Evolutionary conservation across 345 rosid genomes (phyloP).

Genomic region (Lepidium didymum): DNA sequence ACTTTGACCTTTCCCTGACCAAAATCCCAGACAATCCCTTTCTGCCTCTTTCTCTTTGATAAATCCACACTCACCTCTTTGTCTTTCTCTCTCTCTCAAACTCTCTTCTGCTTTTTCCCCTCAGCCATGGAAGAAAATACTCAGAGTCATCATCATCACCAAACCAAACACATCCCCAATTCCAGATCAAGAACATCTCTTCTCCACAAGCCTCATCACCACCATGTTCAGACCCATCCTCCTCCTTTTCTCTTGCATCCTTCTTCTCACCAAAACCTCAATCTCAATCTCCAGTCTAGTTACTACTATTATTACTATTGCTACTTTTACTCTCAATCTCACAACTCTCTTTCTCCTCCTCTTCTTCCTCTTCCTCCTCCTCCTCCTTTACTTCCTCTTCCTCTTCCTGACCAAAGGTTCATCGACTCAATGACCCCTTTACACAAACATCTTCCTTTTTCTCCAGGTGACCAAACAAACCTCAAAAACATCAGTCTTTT

Average conservation of each 20-base stretch:
- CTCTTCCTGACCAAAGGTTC: constrained; percentile 36
- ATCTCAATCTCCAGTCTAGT: constrained; percentile 12
- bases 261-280: constrained; percentile 13
- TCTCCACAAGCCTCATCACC: constrained; percentile 35
- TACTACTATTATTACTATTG: constrained; percentile 37
- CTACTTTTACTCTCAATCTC: constrained; percentile 51
- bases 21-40: constrained; percentile 24
- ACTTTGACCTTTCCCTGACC: constrained; percentile 31
- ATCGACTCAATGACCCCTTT: constrained; percentile 44
- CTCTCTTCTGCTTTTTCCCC: constrained; percentile 4
- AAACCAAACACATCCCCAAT: constrained; percentile 12
- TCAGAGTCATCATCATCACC: constrained; percentile 9
- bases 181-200: constrained; percentile 34
- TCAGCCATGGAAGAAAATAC: constrained; percentile 58
- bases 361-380: constrained; percentile 63
- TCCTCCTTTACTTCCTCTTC: constrained; percentile 42
- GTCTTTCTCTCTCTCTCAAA: constrained; percentile 15
- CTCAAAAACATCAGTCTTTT: background rate
- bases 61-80: constrained; percentile 16
- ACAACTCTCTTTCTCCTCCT: constrained; percentile 48
- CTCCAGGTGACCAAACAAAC: constrained; percentile 33
- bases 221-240: constrained; percentile 35
- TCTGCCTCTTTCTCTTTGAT: constrained; percentile 24
- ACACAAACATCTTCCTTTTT: constrained; percentile 45
- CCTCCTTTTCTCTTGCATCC: constrained; percentile 17